Evolutionary conservation across 768 basidiomycete genomes (phyloP), one percentile per base, ranked within the genome.

Genomic region (Boletus pseudopeckii): DNA sequence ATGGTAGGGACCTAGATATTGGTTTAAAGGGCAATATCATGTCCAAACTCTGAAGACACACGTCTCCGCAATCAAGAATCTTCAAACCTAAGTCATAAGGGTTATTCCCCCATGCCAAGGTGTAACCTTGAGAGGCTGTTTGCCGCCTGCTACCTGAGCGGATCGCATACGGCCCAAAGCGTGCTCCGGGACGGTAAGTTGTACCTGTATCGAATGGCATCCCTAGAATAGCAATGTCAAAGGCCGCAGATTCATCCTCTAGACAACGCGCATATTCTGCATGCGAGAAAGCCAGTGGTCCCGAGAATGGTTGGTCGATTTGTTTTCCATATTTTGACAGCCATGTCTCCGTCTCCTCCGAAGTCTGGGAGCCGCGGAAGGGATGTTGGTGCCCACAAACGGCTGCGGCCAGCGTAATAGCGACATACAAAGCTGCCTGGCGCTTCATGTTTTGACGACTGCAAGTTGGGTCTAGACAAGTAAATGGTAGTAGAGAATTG

Each of bases 111-210:
- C 90, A 91, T n/a, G 84, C 75, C 53, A 90, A 66, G 0, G 85
- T 86, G 63, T 88, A 90, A 2, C 84, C 77, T 26, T 75, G 81
- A 69, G 78, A 74, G 39, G 77, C 72, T 55, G 80, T 70, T 61
- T 89, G 86, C 9, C 86, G 76, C 44, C 88, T 76, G 64, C 86
- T 87, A 3, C 90, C 90, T 5, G 85, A 85, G 40, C 93, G 83
- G 58, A 95, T 90, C 9, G 85, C 92, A 64, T 82, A 83, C 1
- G 92, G 92, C 8, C 92, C 92, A 72, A 95, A 95, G 9, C 92
- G 82, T 13, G 92, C 92, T 5, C 91, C 92, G 17, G 70, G 75
- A 6, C 80, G 71, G 54, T 75, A 81, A 1, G 68, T 65, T 11
- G 84, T 82, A 1, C 74, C 78, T 1, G 88, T 91, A 60, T 91